These are phyloP conservation scores for Coelastrella sp. DNA, from an alignment of 139 green algal species.

Conservation along the genomic window DNA sequence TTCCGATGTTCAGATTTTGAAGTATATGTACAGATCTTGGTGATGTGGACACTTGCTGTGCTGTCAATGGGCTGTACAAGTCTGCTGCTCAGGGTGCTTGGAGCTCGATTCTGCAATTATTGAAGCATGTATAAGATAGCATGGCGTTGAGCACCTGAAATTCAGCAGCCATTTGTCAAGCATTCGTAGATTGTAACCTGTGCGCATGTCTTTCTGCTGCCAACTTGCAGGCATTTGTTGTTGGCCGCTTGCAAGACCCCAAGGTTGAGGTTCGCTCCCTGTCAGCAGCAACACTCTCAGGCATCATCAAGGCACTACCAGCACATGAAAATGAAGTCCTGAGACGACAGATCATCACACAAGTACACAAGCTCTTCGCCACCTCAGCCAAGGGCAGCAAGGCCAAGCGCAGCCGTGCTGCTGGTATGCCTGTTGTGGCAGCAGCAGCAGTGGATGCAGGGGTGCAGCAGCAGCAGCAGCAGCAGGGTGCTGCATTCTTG, in stretches of 20 bases:
- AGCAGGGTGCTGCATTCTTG: slow-evolving; percentile 50
- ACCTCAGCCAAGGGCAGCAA: background rate
- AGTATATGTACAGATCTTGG: no score
- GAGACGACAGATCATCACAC: slow-evolving; percentile 58
- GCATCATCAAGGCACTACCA: slow-evolving; percentile 70
- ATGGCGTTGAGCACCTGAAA: no score
- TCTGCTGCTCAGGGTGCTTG: no score
- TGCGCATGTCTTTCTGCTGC: no score
- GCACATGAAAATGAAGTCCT: slow-evolving; percentile 52
- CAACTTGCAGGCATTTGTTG: slow-evolving; percentile 64
- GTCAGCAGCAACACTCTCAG: slow-evolving; percentile 80
- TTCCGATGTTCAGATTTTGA: no score
- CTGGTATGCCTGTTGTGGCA: background rate
- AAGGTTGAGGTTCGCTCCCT: slow-evolving; percentile 80
- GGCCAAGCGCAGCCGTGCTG: background rate
- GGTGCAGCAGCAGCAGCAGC: slow-evolving; percentile 46
- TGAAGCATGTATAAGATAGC: no score
- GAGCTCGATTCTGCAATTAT: no score
- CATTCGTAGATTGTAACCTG: no score
- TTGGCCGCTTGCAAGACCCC: slow-evolving; percentile 73
- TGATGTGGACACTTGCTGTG: no score
- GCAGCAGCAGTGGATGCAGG: background rate
- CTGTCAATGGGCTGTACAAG: no score
- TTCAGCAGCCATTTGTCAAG: no score
- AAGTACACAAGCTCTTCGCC: slow-evolving; percentile 62